Evolutionary conservation across 176 grass and related monocot species (phyloP).

Genomic region (Calamus simplicifolius): DNA sequence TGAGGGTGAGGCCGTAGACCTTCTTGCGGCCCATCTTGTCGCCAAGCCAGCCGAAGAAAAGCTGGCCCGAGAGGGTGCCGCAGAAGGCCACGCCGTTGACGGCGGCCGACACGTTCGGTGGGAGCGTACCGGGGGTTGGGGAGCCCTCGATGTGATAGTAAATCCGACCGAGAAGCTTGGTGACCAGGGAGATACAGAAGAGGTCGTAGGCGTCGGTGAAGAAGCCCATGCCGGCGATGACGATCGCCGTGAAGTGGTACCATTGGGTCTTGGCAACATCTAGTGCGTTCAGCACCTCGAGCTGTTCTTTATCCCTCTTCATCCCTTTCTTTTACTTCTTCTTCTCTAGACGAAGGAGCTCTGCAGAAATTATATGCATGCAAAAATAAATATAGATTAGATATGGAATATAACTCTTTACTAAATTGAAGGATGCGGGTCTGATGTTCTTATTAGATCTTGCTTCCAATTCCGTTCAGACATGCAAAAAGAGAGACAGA

Average conservation of each 20-base stretch:
- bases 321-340: too few relatives aligned
- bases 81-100: constrained; percentile 62
- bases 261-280: constrained; percentile 8
- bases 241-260: constrained; percentile 36
- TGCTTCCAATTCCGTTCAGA: too few relatives aligned
- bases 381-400: too few relatives aligned
- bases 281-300: too few relatives aligned
- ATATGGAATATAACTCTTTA: too few relatives aligned
- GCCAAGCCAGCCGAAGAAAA: constrained; percentile 78
- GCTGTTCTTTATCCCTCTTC: too few relatives aligned
- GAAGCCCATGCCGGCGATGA: constrained; percentile 39
- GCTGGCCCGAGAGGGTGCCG: constrained; percentile 59
- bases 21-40: constrained; percentile 72
- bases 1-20: constrained; percentile 68
- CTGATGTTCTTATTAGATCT: too few relatives aligned
- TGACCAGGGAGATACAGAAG: constrained; percentile 36
- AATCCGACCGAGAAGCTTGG: constrained; percentile 29
- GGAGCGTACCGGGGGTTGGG: constrained; percentile 14
- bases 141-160: constrained; percentile 26
- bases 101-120: constrained; percentile 47
- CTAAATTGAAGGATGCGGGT: too few relatives aligned
- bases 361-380: too few relatives aligned
- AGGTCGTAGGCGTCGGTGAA: constrained; percentile 41
- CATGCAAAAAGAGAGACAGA: too few relatives aligned
- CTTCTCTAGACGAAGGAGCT: too few relatives aligned